phyloP scores from a whole-genome alignment of 164 flowering plant genomes.

The Akebia trifoliata region DNA sequence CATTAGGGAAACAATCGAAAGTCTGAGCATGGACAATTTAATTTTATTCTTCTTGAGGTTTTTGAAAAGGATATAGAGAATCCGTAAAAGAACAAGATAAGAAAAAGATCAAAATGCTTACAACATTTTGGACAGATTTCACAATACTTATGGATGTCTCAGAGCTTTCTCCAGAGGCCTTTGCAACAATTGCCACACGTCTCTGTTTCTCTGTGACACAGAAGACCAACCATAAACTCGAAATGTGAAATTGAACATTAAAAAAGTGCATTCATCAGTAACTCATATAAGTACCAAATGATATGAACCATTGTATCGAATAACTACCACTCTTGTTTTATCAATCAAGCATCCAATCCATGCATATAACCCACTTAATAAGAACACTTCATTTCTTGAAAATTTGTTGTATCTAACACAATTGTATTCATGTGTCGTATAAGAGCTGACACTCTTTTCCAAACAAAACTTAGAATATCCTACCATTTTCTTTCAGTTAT shows the following conservation, averaged over 20 bases:
- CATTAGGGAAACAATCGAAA: background rate
- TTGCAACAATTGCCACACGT: conserved; percentile 31
- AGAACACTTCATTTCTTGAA: background rate
- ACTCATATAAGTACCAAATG: background rate
- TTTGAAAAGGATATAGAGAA: background rate
- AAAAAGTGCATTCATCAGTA: background rate
- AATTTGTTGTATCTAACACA: background rate
- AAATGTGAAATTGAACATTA: background rate
- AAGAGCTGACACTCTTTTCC: background rate
- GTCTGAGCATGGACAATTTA: background rate
- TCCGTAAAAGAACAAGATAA: background rate
- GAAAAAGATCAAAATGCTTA: conserved; percentile 26
- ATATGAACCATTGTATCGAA: background rate
- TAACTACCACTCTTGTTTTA: background rate
- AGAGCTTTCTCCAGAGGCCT: conserved; percentile 69
- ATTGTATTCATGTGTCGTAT: background rate
- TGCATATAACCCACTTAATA: background rate
- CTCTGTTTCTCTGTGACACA: conserved; percentile 37
- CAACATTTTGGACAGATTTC: conserved; percentile 69
- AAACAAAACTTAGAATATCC: no score
- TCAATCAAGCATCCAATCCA: no score
- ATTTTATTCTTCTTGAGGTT: background rate
- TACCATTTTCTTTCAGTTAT: no score
- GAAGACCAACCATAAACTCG: conserved; percentile 6
- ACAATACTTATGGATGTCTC: conserved; percentile 58